Base-by-base conservation (phyloP, 306 rosid species). In the Lablab purpureus region DNA sequence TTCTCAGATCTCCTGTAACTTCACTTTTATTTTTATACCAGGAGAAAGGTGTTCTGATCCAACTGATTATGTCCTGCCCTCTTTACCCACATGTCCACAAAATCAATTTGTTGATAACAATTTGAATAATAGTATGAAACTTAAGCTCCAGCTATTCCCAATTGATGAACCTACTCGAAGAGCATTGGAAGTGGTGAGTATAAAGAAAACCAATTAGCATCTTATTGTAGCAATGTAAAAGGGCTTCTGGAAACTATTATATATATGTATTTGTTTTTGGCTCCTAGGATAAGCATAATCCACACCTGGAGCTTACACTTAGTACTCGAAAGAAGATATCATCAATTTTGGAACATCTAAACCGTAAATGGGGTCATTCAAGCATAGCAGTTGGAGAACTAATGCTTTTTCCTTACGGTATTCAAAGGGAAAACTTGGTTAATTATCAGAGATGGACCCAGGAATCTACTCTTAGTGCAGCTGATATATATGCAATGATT, bases 281-380 rank as follows among this genome's bases (percentile, higher is more conserved):
- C 13, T 50, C 30, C 51, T 73, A 95, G 99, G 99, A 93, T 82
- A 95, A 90, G 77, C 97, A 88, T 82, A 95, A 95, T 87, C 99
- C 99, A 46, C 82, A 86, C 87, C 85, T 95, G 84, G 99, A 95
- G 90, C 99, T 95, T 50, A 95, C 98, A 43, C 94, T 95, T 81
- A 88, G 96, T 77, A 83, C 87, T 55, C 90, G 98, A 64, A 95
- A 95, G 89, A 95, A 83, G 89, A 91, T 95, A 85, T 95, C 99
- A 67, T 95, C 99, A 71, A 88, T 95, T 80, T 84, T 93, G 77
- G 99, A 95, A 70, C 99, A 93, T 86, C 91, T 95, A 74, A 91
- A 85, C 84, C 96, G 98, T 62, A 95, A 95, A 84, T 95, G 99
- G 99, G 99, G 99, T 18, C 89, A 74, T 84, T 93, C 99, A 13